phyloP scores from a whole-genome alignment of 2,329 filamentous ascomycete genomes.

The Amylocarpus encephaloides region DNA sequence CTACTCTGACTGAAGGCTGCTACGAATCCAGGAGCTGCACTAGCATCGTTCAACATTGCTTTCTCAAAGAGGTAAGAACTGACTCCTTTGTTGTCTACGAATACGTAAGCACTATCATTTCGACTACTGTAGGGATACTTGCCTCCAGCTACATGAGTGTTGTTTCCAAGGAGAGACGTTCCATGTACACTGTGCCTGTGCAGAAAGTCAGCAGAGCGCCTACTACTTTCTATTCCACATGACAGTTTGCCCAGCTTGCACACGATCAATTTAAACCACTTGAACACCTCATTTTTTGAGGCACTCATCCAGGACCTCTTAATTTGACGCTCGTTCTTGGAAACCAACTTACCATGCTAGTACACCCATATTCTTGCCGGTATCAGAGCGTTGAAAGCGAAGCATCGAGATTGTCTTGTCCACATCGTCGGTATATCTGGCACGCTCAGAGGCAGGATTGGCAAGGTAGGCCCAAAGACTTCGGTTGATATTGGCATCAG shows the following conservation, averaged over 20 bases:
- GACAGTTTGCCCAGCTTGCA: too few species aligned
- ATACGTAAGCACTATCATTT: neutral
- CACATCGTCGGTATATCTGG: conserved; percentile 51
- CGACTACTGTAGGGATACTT: neutral
- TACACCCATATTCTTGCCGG: conserved; percentile 70
- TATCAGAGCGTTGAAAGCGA: conserved; percentile 66
- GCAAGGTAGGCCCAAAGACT: conserved; percentile 81
- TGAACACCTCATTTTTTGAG: too few species aligned
- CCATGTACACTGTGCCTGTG: conserved; percentile 61
- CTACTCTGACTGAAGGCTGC: conserved; percentile 89
- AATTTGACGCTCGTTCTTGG: too few species aligned
- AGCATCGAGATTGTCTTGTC: conserved; percentile 77
- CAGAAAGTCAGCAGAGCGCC: neutral
- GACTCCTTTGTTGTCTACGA: conserved; percentile 80
- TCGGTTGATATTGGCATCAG: conserved; percentile 78
- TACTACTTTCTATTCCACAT: neutral
- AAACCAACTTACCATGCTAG: conserved; percentile 59
- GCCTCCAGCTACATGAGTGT: conserved; percentile 72
- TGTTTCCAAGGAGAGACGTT: conserved; percentile 84
- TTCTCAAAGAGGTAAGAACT: conserved; percentile 79
- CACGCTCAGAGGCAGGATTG: conserved; percentile 72
- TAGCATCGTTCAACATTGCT: conserved; percentile 47
- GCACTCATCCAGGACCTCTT: neutral
- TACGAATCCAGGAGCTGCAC: conserved; percentile 65
- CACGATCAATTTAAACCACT: too few species aligned